phyloP scores from a whole-genome alignment of 23 red algal genomes.

The Cyanidioschyzon merolae region DNA sequence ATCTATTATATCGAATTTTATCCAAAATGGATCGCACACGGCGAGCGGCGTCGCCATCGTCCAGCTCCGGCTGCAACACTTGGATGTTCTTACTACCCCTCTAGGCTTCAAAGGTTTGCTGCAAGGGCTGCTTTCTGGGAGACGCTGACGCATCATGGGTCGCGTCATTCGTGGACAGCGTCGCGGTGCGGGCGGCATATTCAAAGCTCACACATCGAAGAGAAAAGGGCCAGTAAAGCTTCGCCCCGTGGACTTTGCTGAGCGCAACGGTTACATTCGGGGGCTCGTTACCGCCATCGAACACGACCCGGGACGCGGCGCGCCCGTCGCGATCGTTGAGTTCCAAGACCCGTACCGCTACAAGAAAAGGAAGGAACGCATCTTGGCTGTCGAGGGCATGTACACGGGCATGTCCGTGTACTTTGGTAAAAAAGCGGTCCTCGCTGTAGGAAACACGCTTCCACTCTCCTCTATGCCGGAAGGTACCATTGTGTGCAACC shows the following conservation, averaged over 20 bases:
- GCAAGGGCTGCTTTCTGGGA: too few species aligned
- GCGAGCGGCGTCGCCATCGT: too few species aligned
- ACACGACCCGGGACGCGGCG: constrained; percentile 93
- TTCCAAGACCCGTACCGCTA: constrained; percentile 92
- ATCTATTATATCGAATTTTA: too few species aligned
- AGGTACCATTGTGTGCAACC: constrained; percentile 92
- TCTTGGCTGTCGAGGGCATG: constrained; percentile 94
- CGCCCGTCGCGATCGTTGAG: constrained; percentile 81
- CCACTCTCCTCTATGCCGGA: constrained; percentile 82
- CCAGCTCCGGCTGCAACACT: too few species aligned
- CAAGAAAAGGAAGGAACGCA: constrained; percentile 58
- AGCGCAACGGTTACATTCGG: constrained; percentile 92
- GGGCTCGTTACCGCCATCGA: constrained; percentile 80
- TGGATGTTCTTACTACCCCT: too few species aligned
- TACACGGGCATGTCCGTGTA: constrained; percentile 94
- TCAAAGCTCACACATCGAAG: constrained; percentile 88
- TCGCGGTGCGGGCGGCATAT: constrained; percentile 91
- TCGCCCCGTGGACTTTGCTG: constrained; percentile 77
- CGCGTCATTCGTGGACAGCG: constrained; percentile 94
- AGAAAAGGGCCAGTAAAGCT: constrained; percentile 82
- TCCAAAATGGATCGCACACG: too few species aligned
- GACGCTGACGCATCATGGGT: constrained; percentile 41
- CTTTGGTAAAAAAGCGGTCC: constrained; percentile 73
- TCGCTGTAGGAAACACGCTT: constrained; percentile 91
- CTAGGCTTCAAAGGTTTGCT: too few species aligned